Evolutionary conservation across 352 stramenopile species (phyloP).

Genomic region (Globisporangium splendens): DNA sequence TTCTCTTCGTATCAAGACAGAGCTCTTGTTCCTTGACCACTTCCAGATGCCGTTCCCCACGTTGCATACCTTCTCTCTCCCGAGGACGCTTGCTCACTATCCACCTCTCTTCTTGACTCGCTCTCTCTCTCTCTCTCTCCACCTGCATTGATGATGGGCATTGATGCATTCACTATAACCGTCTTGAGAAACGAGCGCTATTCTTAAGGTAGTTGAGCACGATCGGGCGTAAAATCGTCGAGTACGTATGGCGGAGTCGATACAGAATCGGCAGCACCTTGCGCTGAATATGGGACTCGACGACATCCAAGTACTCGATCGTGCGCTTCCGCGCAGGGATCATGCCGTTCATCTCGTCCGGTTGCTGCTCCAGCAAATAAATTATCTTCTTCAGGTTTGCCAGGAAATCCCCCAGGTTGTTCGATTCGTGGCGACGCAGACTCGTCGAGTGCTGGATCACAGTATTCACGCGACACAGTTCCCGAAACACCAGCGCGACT

Average conservation of each 20-base stretch:
- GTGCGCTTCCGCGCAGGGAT: slow-evolving; percentile 70
- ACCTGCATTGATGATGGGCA: background rate
- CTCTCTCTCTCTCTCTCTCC: slow-evolving; percentile 1
- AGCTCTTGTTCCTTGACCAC: no score
- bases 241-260: slow-evolving; percentile 75
- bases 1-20: no score
- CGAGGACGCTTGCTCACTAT: no score
- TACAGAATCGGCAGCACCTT: slow-evolving; percentile 81
- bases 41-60: no score
- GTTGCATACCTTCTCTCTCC: no score
- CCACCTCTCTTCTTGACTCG: no score
- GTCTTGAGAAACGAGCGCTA: slow-evolving; percentile 50
- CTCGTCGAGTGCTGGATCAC: slow-evolving; percentile 79
- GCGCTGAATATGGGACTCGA: slow-evolving; percentile 81
- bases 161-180: slow-evolving; percentile 11
- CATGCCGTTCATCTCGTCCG: slow-evolving; percentile 67
- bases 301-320: slow-evolving; percentile 73
- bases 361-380: slow-evolving; percentile 85
- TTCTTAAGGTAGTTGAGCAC: slow-evolving; percentile 79
- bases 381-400: slow-evolving; percentile 88
- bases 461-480: slow-evolving; percentile 76
- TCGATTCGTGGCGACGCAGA: slow-evolving; percentile 72
- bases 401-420: slow-evolving; percentile 78
- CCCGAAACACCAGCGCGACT: slow-evolving; percentile 73
- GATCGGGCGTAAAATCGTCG: slow-evolving; percentile 69